Evolutionary conservation across 2,329 filamentous ascomycete species (phyloP).

Genomic region (Aaosphaeria arxii): DNA sequence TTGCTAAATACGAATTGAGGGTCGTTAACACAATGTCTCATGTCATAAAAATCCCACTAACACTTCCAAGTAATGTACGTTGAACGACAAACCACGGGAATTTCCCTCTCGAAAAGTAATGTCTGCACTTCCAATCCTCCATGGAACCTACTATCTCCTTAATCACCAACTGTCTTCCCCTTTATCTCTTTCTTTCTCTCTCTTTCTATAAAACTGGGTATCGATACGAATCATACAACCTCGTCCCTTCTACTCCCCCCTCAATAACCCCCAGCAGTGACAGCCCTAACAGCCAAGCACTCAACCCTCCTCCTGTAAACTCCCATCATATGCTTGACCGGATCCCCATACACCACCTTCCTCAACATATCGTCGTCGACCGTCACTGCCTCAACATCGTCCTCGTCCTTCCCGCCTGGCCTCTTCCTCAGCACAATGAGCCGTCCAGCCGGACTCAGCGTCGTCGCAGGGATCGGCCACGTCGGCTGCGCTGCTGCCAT

Average conservation of each 20-base stretch:
- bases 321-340: conserved; percentile 75
- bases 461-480: conserved; percentile 66
- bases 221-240: background rate
- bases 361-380: conserved; percentile 67
- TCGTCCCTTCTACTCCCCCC: background rate
- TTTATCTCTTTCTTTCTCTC: background rate
- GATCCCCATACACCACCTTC: conserved; percentile 76
- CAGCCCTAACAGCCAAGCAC: conserved; percentile 65
- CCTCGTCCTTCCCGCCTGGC: conserved; percentile 33
- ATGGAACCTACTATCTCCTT: too few relatives aligned
- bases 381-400: conserved; percentile 65
- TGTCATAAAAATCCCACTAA: too few relatives aligned
- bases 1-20: too few relatives aligned
- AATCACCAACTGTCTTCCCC: background rate
- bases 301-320: conserved; percentile 73
- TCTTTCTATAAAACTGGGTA: background rate
- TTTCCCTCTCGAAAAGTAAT: too few relatives aligned
- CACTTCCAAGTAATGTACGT: too few relatives aligned
- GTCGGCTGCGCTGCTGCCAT: conserved; percentile 27
- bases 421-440: conserved; percentile 60
- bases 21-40: too few relatives aligned
- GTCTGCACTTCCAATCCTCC: too few relatives aligned
- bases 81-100: too few relatives aligned
- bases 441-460: conserved; percentile 67
- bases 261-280: conserved; percentile 47